These are phyloP conservation scores for Neoboletus brunneissimus DNA, from an alignment of 768 basidiomycete genomes.

Conservation along the genomic window DNA sequence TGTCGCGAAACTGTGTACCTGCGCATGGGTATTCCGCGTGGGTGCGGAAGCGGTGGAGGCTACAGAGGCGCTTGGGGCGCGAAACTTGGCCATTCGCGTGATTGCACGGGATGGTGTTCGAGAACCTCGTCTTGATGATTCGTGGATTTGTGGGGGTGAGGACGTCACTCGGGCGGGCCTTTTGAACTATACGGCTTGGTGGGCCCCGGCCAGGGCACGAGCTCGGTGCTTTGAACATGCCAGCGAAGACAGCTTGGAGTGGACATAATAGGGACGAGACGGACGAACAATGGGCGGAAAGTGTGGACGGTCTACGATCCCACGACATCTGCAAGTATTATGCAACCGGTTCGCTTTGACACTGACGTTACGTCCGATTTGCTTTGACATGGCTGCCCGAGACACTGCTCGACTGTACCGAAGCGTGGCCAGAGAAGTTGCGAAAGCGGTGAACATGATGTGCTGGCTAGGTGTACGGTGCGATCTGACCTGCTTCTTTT, in stretches of 20 bases:
- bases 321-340: slow-evolving; percentile 20
- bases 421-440: slow-evolving; percentile 29
- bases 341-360: slow-evolving; percentile 13
- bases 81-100: slow-evolving; percentile 16
- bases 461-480: neutral
- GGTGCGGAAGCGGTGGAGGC: slow-evolving; percentile 2
- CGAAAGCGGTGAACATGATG: slow-evolving; percentile 22
- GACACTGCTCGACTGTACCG: slow-evolving; percentile 27
- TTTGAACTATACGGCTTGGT: slow-evolving; percentile 15
- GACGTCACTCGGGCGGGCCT: neutral
- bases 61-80: slow-evolving; percentile 19
- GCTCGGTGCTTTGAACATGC: slow-evolving; percentile 17
- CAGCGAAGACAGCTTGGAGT: neutral
- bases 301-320: slow-evolving; percentile 11
- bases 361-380: too few species aligned
- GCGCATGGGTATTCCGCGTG: neutral
- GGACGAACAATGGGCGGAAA: slow-evolving; percentile 21
- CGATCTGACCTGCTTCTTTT: neutral
- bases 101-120: neutral
- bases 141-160: neutral
- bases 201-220: neutral
- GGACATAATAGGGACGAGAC: slow-evolving; percentile 3
- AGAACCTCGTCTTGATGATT: neutral
- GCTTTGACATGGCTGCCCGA: slow-evolving; percentile 27
- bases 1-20: slow-evolving; percentile 8